Evolutionary conservation across 495 filamentous ascomycete species (phyloP).

Genomic region (Aspergillus incahuasiensis): DNA sequence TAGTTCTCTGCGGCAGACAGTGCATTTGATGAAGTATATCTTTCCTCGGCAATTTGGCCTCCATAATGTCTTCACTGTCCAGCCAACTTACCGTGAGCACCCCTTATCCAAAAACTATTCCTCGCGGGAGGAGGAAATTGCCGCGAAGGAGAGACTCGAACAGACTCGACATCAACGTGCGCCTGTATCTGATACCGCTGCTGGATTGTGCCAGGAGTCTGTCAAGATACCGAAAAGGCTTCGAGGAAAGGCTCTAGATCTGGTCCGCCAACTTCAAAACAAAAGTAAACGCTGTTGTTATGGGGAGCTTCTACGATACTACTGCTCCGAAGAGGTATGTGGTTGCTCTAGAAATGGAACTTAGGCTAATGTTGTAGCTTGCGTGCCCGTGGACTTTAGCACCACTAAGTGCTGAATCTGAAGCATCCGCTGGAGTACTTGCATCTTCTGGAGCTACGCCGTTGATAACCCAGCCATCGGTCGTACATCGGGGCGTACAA

Average conservation of each 20-base stretch:
- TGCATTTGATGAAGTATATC: constrained; percentile 83
- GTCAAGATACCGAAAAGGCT: constrained; percentile 70
- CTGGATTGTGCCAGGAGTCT: constrained; percentile 13
- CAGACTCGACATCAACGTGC: not conserved
- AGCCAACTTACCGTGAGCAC: constrained; percentile 54
- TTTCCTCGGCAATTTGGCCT: constrained; percentile 89
- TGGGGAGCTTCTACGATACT: constrained; percentile 65
- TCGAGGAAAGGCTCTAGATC: constrained; percentile 50
- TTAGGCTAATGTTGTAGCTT: constrained; percentile 21
- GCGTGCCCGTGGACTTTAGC: constrained; percentile 29
- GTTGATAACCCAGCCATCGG: constrained; percentile 30
- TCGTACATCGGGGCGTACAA: constrained; percentile 1
- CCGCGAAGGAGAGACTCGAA: constrained; percentile 19
- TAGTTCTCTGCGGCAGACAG: constrained; percentile 45
- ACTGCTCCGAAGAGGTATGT: constrained; percentile 63
- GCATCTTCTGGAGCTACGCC: constrained; percentile 19
- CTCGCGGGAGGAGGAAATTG: constrained; percentile 77
- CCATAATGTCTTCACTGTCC: constrained; percentile 83
- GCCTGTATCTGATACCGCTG: not conserved
- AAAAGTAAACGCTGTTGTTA: constrained; percentile 75
- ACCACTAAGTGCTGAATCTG: constrained; percentile 14
- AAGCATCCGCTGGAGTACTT: constrained; percentile 1
- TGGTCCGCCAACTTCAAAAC: constrained; percentile 65
- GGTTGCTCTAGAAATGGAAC: not conserved
- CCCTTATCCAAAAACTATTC: constrained; percentile 79